A percentile compares a stretch with the other conserved stretches of the same genome.
These are phyloP conservation scores for Sodiomyces alkalinus DNA, from an alignment of 2,329 filamentous ascomycete species.

Conservation along the genomic window DNA sequence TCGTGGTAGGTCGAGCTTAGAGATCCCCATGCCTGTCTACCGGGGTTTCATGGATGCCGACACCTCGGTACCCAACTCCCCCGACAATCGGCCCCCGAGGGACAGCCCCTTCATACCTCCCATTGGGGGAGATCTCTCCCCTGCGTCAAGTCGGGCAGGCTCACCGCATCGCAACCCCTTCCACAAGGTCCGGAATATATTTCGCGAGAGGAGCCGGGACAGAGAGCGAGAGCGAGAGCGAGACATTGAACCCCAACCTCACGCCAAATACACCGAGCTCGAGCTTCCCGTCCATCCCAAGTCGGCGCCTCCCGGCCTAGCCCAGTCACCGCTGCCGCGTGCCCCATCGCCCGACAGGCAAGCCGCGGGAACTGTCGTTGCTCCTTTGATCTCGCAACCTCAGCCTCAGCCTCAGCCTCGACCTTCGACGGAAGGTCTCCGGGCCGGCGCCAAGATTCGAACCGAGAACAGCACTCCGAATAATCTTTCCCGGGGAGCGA, in stretches of 20 bases:
- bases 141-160: slow-evolving; percentile 42
- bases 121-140: slow-evolving; percentile 48
- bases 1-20: slow-evolving; percentile 31
- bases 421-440: neutral
- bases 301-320: neutral
- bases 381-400: too few species aligned
- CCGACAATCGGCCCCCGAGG: slow-evolving; percentile 30
- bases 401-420: too few species aligned
- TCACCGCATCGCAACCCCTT: slow-evolving; percentile 50
- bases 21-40: slow-evolving; percentile 26
- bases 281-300: neutral
- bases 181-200: slow-evolving; percentile 36
- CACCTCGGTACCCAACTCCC: slow-evolving; percentile 33
- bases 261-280: slow-evolving; percentile 4
- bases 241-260: slow-evolving; percentile 18
- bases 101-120: slow-evolving; percentile 37
- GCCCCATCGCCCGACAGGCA: too few species aligned
- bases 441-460: slow-evolving; percentile 1
- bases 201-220: slow-evolving; percentile 37
- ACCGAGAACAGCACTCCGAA: slow-evolving; percentile 39
- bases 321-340: neutral
- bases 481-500: slow-evolving; percentile 63
- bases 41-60: slow-evolving; percentile 27
- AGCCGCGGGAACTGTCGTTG: too few species aligned
- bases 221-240: too few species aligned